Evolutionary conservation across 2,329 filamentous ascomycete genomes (phyloP).

Genomic region (Alternaria brassicae): DNA sequence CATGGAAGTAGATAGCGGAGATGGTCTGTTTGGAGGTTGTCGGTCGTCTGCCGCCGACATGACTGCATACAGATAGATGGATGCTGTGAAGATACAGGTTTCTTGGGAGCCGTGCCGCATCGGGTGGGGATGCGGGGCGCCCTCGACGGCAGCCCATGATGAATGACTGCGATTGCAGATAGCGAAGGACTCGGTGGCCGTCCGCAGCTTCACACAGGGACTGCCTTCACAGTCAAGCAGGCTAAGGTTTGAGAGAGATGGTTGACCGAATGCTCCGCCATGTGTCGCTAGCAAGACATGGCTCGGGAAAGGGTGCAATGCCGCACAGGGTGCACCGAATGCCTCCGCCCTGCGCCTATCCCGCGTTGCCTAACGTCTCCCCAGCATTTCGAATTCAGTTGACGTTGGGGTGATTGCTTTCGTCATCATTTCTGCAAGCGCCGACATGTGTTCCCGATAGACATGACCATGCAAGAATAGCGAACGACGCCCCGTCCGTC

Average conservation of each 20-base stretch:
- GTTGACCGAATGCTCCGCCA: constrained; percentile 11
- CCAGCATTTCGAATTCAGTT: neutral
- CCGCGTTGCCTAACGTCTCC: constrained; percentile 4
- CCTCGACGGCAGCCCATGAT: neutral
- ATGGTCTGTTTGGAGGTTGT: constrained; percentile 2
- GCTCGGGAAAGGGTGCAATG: constrained; percentile 21
- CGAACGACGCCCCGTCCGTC: constrained; percentile 1
- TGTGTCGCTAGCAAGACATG: constrained; percentile 22
- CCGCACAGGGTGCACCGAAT: constrained; percentile 16
- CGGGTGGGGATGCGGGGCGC: constrained; percentile 10
- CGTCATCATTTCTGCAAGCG: constrained; percentile 11
- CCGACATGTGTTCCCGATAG: constrained; percentile 4
- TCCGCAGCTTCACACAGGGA: constrained; percentile 9
- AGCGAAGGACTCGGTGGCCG: constrained; percentile 3
- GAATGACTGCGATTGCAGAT: neutral
- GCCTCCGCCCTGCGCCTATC: constrained; percentile 4
- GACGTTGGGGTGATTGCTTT: neutral
- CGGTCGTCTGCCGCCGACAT: constrained; percentile 1
- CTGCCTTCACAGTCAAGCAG: neutral
- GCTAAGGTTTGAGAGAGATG: constrained; percentile 7
- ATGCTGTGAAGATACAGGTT: constrained; percentile 1
- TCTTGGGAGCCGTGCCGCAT: constrained; percentile 4
- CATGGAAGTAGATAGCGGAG: constrained; percentile 1
- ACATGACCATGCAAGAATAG: constrained; percentile 25
- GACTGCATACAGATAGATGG: neutral